Evolutionary conservation across 2,329 filamentous ascomycete species (phyloP), one percentile per base, ranked within the genome.

Genomic region (Cyphellophora attinorum): DNA sequence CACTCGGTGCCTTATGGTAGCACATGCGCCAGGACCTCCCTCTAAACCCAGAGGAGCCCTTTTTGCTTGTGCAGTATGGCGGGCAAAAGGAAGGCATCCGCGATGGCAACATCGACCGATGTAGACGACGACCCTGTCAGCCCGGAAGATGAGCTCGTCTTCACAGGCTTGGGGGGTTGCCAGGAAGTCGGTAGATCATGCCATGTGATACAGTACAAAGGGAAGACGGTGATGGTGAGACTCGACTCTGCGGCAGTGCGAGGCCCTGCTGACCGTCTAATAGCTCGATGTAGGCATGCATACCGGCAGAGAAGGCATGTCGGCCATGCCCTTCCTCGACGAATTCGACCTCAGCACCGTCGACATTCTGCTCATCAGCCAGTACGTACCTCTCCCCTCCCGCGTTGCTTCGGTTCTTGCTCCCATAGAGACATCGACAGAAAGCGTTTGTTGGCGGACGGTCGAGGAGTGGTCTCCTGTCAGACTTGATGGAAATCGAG

Each of bases 121-220:
- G 64, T 61, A 11, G 72, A 79, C 27, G 85, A 95, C 38, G 86
- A 95, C 52, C 85, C 86, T 1, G 81, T 93, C 39, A 89, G 96
- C 51, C 86, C 91, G 4, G 76, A 86, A 1, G 91, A 98, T 55
- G 86, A 96, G 67, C 74, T 98, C 39, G 83, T 86, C 65, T 98
- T 98, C 53, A 73, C 94, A 35, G 93, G 85, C 51, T 67, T 98
- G 23, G 91, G 91, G 42, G 91, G 91, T 42, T 91, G 91, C 48
- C 96, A 95, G 59, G 91, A 98, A 62, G 91, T 98, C 42, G 91
- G 91, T 35, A 74, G 91, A 47, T 96, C 91, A 47, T 96, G 91
- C 60, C 91, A 98, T 57, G 94, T 98, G 50, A 79, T 98, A 40
- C 86, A 96, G 55, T 98, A 98, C 73, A 98, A 96, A 64, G 91